Percentiles rank a stretch among this genome's conserved stretches.
phyloP scores from a whole-genome alignment of 2,329 filamentous ascomycete genomes.

The Fragosphaeria purpurea region DNA sequence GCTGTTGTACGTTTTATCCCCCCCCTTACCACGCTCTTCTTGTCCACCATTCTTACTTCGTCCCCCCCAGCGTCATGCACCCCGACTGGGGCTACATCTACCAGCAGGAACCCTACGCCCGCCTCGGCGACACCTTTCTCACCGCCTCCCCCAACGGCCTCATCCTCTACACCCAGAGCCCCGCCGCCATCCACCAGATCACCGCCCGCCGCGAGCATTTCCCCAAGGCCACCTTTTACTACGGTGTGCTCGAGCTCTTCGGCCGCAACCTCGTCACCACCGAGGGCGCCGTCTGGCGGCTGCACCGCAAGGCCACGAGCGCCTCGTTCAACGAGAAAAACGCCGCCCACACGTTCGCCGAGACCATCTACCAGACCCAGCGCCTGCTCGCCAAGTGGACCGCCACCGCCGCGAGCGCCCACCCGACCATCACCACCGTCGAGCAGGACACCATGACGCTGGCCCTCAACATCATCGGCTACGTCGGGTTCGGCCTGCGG shows the following conservation, averaged over 20 bases:
- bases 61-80: constrained; percentile 35
- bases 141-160: constrained; percentile 48
- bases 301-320: constrained; percentile 62
- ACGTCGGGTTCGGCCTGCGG: constrained; percentile 60
- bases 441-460: constrained; percentile 57
- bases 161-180: constrained; percentile 48
- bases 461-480: constrained; percentile 47
- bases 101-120: constrained; percentile 47
- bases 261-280: constrained; percentile 63
- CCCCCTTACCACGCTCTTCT: neutral
- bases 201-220: constrained; percentile 59
- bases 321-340: constrained; percentile 71
- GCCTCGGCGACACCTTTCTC: constrained; percentile 54
- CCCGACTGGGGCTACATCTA: constrained; percentile 51
- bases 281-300: constrained; percentile 60
- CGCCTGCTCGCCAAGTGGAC: constrained; percentile 50
- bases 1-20: constrained; percentile 41
- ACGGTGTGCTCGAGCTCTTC: constrained; percentile 52
- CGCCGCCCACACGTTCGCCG: constrained; percentile 52
- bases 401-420: constrained; percentile 20
- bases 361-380: constrained; percentile 52
- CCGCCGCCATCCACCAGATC: constrained; percentile 57
- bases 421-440: constrained; percentile 41
- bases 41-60: neutral
- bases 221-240: constrained; percentile 54